phyloP scores from a whole-genome alignment of 2,329 filamentous ascomycete species.

The Microdochium trichocladiopsis region DNA sequence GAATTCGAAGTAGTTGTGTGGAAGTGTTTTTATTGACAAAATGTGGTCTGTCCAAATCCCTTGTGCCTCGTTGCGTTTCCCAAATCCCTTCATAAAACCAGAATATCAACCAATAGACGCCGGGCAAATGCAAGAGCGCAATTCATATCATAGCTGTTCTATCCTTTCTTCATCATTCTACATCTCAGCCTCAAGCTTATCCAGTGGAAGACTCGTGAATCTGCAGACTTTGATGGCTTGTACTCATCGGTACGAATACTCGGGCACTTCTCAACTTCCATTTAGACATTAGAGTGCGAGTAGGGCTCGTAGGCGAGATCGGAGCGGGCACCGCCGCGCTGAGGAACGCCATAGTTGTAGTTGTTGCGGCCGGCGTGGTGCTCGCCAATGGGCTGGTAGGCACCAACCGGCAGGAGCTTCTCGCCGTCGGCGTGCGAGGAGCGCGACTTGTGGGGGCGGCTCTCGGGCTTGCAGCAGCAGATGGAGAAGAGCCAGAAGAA shows the following conservation, averaged over 20 bases:
- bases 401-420: conserved; percentile 38
- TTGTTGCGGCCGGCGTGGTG: conserved; percentile 23
- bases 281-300: conserved; percentile 44
- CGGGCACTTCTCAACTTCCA: not conserved
- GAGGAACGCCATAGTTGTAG: conserved; percentile 29
- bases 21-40: no score
- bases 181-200: not conserved
- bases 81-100: no score
- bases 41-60: no score
- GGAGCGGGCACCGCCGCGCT: conserved; percentile 33
- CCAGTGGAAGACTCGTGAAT: no score
- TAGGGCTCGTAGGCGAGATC: conserved; percentile 59
- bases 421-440: conserved; percentile 29
- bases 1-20: no score
- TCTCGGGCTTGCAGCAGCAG: conserved; percentile 79
- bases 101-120: no score
- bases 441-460: conserved; percentile 20
- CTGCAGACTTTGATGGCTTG: no score
- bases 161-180: not conserved
- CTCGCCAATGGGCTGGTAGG: conserved; percentile 38
- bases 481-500: conserved; percentile 89
- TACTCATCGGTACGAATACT: not conserved
- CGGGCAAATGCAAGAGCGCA: no score
- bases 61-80: no score
- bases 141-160: no score